phyloP scores from a whole-genome alignment of 306 rosid genomes.

The Canavalia ensiformis region DNA sequence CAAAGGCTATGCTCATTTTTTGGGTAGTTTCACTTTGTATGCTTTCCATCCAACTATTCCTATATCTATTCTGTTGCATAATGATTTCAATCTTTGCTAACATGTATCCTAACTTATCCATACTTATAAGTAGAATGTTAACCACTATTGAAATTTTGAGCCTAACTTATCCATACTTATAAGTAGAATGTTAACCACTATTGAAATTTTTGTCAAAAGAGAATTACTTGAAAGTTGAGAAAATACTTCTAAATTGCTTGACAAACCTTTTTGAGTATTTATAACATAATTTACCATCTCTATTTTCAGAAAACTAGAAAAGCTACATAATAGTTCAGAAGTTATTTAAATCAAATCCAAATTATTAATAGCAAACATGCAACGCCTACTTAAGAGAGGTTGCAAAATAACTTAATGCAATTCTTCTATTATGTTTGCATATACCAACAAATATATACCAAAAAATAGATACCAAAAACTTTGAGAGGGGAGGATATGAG shows the following conservation, averaged over 20 bases:
- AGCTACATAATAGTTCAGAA: constrained; percentile 12
- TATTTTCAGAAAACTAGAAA: constrained; percentile 22
- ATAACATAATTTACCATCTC: constrained; percentile 20
- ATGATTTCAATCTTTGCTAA: constrained; percentile 4
- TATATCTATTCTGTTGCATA: neutral
- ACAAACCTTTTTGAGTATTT: neutral
- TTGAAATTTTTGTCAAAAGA: constrained; percentile 17
- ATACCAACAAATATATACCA: no score
- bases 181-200: constrained; percentile 19
- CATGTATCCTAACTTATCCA: constrained; percentile 5
- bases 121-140: constrained; percentile 25
- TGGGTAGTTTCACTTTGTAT: constrained; percentile 56
- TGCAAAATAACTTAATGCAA: constrained; percentile 15
- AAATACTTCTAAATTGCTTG: constrained; percentile 6
- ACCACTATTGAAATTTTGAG: neutral
- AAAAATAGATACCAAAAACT: neutral
- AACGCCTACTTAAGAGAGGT: neutral
- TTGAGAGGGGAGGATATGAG: neutral
- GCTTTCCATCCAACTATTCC: neutral
- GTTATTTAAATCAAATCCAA: constrained; percentile 2
- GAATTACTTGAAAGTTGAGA: constrained; percentile 8
- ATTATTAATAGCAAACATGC: neutral
- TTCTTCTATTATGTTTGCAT: constrained; percentile 14
- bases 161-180: constrained; percentile 1
- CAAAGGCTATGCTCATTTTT: constrained; percentile 96